Percentiles rank a stretch among this genome's conserved stretches.
Evolutionary conservation across 306 rosid species (phyloP).

Genomic region (Glycine tomentella): DNA sequence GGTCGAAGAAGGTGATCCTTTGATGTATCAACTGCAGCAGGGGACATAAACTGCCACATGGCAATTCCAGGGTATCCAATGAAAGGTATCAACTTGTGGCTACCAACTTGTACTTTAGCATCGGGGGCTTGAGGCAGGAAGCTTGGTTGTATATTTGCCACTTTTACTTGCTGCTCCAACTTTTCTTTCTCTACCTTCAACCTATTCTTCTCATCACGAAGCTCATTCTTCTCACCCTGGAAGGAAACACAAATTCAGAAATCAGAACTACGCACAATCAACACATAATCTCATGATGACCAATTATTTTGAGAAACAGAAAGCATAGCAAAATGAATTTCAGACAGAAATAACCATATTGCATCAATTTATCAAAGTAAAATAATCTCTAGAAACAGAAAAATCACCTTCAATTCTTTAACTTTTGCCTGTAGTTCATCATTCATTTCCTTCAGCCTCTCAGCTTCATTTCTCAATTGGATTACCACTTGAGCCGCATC

Average conservation of each 20-base stretch:
- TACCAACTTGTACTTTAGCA: conserved; percentile 62
- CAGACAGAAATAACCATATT: too few relatives aligned
- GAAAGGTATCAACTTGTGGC: conserved; percentile 79
- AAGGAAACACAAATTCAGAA: conserved; percentile 29
- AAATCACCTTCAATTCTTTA: conserved; percentile 78
- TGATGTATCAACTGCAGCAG: conserved; percentile 82
- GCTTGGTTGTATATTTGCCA: conserved; percentile 59
- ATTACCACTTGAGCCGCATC: conserved; percentile 73
- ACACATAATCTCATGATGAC: not conserved
- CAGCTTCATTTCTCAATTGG: conserved; percentile 71
- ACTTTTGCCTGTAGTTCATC: conserved; percentile 66
- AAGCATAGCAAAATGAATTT: not conserved
- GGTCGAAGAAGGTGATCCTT: conserved; percentile 91
- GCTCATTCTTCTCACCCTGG: conserved; percentile 94
- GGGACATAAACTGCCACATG: conserved; percentile 97
- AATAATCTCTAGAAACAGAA: conserved; percentile 12
- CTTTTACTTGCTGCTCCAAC: conserved; percentile 66
- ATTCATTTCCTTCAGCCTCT: conserved; percentile 69
- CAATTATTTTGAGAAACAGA: conserved; percentile 19
- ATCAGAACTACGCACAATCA: not conserved
- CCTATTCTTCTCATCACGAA: conserved; percentile 92
- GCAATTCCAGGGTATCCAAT: conserved; percentile 87
- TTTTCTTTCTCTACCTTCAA: conserved; percentile 80
- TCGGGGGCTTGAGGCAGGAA: conserved; percentile 64
- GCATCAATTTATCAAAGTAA: too few relatives aligned